Percentiles rank a stretch among this genome's conserved stretches.
Conservation (phyloP, 2,329 filamentous ascomycete genomes). For the Gaeumannomyces tritici region DNA sequence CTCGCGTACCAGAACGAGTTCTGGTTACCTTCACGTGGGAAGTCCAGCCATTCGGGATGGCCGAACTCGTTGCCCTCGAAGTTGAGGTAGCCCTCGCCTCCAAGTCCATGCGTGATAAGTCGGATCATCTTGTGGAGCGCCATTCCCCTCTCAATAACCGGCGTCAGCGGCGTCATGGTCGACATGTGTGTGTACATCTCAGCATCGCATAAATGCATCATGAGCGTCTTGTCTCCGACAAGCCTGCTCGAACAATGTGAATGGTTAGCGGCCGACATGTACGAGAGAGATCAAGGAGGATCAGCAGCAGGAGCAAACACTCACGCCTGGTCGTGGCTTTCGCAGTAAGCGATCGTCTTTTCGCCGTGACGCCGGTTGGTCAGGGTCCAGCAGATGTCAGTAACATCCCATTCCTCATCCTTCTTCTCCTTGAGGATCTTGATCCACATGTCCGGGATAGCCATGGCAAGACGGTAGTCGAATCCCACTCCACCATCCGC, state of each 20-base stretch:
- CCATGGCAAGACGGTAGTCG: slow-evolving; percentile 96
- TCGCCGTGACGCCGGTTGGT: slow-evolving; percentile 91
- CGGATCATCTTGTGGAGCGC: slow-evolving; percentile 96
- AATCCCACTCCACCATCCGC: slow-evolving; percentile 88
- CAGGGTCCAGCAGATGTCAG: slow-evolving; percentile 72
- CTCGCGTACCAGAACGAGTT: slow-evolving; percentile 94
- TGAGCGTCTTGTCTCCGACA: slow-evolving; percentile 90
- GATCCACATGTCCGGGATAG: slow-evolving; percentile 97
- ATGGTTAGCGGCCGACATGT: slow-evolving; percentile 1
- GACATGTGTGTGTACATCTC: slow-evolving; percentile 99
- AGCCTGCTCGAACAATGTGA: slow-evolving; percentile 42
- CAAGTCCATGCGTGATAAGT: slow-evolving; percentile 80
- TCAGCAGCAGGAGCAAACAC: slow-evolving; percentile 22
- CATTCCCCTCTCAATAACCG: slow-evolving; percentile 83
- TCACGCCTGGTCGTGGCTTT: slow-evolving; percentile 96
- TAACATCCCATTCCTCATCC: slow-evolving; percentile 88
- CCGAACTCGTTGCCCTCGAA: slow-evolving; percentile 99
- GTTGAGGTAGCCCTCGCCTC: slow-evolving; percentile 95
- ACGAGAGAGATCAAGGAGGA: background rate
- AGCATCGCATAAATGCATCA: slow-evolving; percentile 97
- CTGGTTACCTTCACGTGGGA: slow-evolving; percentile 83
- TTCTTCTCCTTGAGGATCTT: slow-evolving; percentile 92
- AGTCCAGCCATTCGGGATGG: slow-evolving; percentile 98
- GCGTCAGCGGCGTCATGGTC: slow-evolving; percentile 68
- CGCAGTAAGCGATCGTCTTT: slow-evolving; percentile 96